Percentiles rank a stretch among this genome's conserved stretches.
Conservation (phyloP, 495 filamentous ascomycete species). For the Trichoderma parareesei region DNA sequence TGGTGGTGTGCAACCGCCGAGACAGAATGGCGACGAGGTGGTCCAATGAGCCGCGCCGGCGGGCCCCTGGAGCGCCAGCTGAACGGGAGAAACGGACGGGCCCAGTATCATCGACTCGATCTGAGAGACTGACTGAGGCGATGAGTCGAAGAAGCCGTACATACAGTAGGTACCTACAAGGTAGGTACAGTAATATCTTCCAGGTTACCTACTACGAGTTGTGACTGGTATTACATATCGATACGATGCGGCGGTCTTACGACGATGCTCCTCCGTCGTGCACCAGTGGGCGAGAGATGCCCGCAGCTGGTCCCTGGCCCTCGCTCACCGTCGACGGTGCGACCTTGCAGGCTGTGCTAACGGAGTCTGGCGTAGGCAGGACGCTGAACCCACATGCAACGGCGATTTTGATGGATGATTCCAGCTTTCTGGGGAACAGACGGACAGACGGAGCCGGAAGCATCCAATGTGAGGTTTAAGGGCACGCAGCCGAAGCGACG, state of each 20-base stretch:
- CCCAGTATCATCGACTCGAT: background rate
- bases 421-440: too few species aligned
- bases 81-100: background rate
- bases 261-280: too few species aligned
- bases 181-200: too few species aligned
- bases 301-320: background rate
- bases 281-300: background rate
- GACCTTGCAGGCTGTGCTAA: constrained; percentile 2
- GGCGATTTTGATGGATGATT: too few species aligned
- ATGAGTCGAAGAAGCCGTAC: too few species aligned
- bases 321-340: background rate
- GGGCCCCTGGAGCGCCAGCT: background rate
- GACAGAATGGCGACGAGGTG: constrained; percentile 3
- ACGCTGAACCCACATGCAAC: background rate
- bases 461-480: background rate
- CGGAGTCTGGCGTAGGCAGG: background rate
- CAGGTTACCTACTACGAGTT: too few species aligned
- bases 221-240: too few species aligned
- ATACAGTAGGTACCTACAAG: too few species aligned
- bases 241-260: too few species aligned
- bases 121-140: too few species aligned
- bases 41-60: constrained; percentile 1
- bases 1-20: constrained; percentile 3
- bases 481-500: too few species aligned
- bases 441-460: too few species aligned